phyloP scores from a whole-genome alignment of 108 stramenopile species.

The Hondaea fermentalgiana region DNA sequence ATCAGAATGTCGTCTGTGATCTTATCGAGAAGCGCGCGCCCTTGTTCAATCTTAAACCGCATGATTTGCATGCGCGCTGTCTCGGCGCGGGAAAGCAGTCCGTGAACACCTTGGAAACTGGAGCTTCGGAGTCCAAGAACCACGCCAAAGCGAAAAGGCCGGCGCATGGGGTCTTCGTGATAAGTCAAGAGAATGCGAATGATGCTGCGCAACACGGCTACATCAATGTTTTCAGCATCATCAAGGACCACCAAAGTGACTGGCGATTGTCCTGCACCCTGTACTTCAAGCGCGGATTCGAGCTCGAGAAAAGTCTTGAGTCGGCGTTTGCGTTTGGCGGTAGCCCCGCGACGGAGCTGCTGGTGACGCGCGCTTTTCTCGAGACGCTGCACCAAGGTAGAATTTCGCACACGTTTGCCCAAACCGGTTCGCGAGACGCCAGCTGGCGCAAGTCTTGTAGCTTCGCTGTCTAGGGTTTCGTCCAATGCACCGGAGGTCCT shows the following conservation, averaged over 20 bases:
- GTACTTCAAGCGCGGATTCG: neutral
- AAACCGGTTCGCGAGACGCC: neutral
- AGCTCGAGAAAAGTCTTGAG: neutral
- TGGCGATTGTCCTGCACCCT: neutral
- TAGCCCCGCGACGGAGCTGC: neutral
- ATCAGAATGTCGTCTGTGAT: neutral
- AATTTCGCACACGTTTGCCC: neutral
- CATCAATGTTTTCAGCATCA: neutral
- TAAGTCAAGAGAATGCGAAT: neutral
- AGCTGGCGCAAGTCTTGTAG: neutral
- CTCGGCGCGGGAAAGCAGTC: neutral
- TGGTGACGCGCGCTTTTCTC: neutral
- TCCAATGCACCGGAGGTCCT: too few species aligned
- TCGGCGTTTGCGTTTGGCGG: neutral
- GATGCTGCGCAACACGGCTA: neutral
- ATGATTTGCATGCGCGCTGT: neutral
- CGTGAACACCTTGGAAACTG: neutral
- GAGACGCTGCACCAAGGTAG: neutral
- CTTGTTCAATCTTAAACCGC: neutral
- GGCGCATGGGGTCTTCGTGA: neutral
- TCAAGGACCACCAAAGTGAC: neutral
- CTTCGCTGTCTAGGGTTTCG: too few species aligned
- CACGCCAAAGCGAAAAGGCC: neutral
- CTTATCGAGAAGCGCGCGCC: neutral
- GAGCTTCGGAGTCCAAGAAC: neutral